A percentile compares a stretch with the other conserved stretches of the same genome.
phyloP scores from a whole-genome alignment of 768 basidiomycete genomes.

The Tricholoma bakamatsutake region DNA sequence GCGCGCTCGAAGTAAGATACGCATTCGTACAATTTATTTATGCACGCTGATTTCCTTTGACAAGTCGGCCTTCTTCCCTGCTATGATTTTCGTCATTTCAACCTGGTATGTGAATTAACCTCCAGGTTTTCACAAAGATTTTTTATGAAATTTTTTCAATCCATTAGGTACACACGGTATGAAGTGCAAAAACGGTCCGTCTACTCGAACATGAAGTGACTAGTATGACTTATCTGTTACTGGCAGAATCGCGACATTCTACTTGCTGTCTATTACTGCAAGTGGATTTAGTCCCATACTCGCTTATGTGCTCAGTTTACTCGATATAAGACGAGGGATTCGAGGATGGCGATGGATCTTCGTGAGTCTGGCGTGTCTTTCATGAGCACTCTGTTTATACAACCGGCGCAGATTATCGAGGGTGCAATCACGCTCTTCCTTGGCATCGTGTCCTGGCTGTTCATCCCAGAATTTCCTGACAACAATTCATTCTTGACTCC shows the following conservation, averaged over 20 bases:
- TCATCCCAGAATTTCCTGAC: slow-evolving; percentile 42
- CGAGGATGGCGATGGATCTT: slow-evolving; percentile 50
- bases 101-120: slow-evolving; percentile 28
- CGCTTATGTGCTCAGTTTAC: slow-evolving; percentile 35
- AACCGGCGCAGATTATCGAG: slow-evolving; percentile 34
- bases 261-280: slow-evolving; percentile 33
- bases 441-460: slow-evolving; percentile 34
- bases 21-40: not conserved
- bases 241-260: slow-evolving; percentile 33
- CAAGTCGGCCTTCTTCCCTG: slow-evolving; percentile 41
- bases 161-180: slow-evolving; percentile 37
- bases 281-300: slow-evolving; percentile 39
- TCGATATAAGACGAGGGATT: slow-evolving; percentile 33
- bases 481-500: slow-evolving; percentile 38
- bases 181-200: slow-evolving; percentile 39
- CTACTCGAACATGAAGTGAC: not conserved
- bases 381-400: not conserved
- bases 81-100: slow-evolving; percentile 39
- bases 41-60: not conserved
- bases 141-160: not conserved
- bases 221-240: not conserved
- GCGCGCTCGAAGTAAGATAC: slow-evolving; percentile 33
- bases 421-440: slow-evolving; percentile 37
- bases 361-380: slow-evolving; percentile 19
- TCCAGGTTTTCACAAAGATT: not conserved